phyloP scores from a whole-genome alignment of 2,329 filamentous ascomycete genomes.

The Beauveria sp. region DNA sequence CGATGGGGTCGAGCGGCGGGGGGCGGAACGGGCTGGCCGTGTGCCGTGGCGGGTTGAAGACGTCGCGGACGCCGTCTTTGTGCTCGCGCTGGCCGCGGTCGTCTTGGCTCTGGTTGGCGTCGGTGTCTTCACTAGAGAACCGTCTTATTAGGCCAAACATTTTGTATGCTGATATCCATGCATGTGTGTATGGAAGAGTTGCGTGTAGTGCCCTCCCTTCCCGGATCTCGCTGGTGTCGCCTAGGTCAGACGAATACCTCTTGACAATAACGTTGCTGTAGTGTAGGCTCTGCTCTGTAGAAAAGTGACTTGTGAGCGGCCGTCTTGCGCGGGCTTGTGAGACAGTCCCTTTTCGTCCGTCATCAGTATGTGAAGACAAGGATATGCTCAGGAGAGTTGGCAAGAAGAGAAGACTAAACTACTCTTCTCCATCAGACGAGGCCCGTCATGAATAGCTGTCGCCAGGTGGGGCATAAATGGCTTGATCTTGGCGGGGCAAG shows the following conservation, averaged over 20 bases:
- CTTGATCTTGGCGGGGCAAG: constrained; percentile 2
- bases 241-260: not conserved
- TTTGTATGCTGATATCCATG: constrained; percentile 19
- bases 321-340: not conserved
- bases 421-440: not conserved
- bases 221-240: not conserved
- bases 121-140: constrained; percentile 44
- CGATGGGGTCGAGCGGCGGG: constrained; percentile 76
- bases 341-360: not conserved
- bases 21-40: constrained; percentile 75
- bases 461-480: constrained; percentile 1
- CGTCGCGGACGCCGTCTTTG: constrained; percentile 45
- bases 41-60: constrained; percentile 46
- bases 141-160: constrained; percentile 59
- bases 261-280: not conserved
- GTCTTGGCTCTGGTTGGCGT: constrained; percentile 22
- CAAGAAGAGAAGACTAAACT: not conserved
- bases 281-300: not conserved
- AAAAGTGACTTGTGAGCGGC: not conserved
- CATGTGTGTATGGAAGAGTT: not conserved
- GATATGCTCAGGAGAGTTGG: not conserved
- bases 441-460: constrained; percentile 1
- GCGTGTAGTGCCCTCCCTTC: constrained; percentile 4
- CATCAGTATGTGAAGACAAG: not conserved
- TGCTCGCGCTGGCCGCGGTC: constrained; percentile 14